Evolutionary conservation across 2,329 filamentous ascomycete species (phyloP), one percentile per base, ranked within the genome.

Genomic region (Thielaviopsis cerberus): DNA sequence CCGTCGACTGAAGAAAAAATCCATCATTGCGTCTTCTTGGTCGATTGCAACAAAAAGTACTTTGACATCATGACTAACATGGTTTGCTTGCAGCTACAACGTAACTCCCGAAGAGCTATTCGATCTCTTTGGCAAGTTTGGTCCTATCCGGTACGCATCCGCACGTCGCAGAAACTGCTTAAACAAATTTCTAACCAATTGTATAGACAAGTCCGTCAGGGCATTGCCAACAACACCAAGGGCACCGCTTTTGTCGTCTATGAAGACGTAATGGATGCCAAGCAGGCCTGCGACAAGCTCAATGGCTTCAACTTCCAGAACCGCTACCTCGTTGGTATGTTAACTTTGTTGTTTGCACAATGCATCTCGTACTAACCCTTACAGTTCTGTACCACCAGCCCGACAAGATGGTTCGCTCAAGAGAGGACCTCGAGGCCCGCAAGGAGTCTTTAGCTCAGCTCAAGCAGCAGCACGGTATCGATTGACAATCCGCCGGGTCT

Each of bases 251-350:
- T 95, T 73, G 92, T 98, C 66, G 92, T 98, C 73, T 98, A 96
- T 78, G 92, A 97, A 74, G 92, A 98, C 79, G 91, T 97, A 65
- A 86, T 92, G 80, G 92, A 98, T 78, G 90, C 92, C 65, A 98
- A 98, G 77, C 85, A 89, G 74, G 92, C 92, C 69, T 97, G 92
- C 79, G 92, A 98, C 78, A 96, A 97, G 77, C 79, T 98, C 72
- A 98, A 98, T 78, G 92, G 92, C 70, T 98, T 94, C 83, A 98
- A 98, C 77, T 98, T 98, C 73, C 92, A 98, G 77, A 95, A 91
- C 75, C 86, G 92, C 71, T 98, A 98, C 74, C 87, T 98, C 66
- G 92, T 98, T 68, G 89, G 88, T 94, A 81, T 62, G 88, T 82
- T 54, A 30, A 8, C 10, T 48, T 17, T n/a, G n/a, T n/a, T n/a